These are phyloP conservation scores for Panaeolus papilionaceus DNA, from an alignment of 768 basidiomycete species.

Conservation along the genomic window DNA sequence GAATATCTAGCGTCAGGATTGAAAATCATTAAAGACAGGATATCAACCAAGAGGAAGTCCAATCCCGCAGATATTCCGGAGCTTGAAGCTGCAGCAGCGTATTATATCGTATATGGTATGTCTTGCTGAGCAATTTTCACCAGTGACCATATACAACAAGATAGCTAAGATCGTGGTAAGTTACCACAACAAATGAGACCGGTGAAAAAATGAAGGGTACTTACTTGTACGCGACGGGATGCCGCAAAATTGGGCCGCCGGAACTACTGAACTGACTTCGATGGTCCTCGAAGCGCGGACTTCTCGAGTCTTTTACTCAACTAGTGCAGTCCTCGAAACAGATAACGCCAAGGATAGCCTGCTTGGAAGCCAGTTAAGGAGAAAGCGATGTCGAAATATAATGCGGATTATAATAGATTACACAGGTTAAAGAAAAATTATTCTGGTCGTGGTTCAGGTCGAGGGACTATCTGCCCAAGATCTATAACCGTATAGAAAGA, in stretches of 20 bases:
- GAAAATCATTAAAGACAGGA: neutral
- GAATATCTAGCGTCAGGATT: neutral
- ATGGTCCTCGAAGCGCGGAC: neutral
- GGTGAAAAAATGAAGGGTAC: slow-evolving; percentile 8
- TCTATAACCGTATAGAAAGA: slow-evolving; percentile 88
- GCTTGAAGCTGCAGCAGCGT: neutral
- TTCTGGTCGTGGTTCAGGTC: slow-evolving; percentile 52
- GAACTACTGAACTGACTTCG: neutral
- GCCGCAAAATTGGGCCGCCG: neutral
- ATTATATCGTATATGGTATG: neutral
- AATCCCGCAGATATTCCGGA: slow-evolving; percentile 2
- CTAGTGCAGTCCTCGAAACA: neutral
- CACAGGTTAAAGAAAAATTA: slow-evolving; percentile 13
- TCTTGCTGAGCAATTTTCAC: neutral
- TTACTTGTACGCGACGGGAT: slow-evolving; percentile 1
- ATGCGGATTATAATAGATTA: slow-evolving; percentile 6
- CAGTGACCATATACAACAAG: neutral
- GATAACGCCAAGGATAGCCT: neutral
- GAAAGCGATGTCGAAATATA: neutral
- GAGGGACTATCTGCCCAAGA: slow-evolving; percentile 72
- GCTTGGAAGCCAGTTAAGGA: neutral
- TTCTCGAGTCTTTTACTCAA: neutral
- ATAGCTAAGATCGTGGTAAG: neutral
- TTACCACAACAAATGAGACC: neutral
- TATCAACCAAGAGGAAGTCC: neutral